Percentiles rank a stretch among this genome's conserved stretches.
Conservation (phyloP, 2,329 filamentous ascomycete genomes). For the Pseudogymnoascus sp. region DNA sequence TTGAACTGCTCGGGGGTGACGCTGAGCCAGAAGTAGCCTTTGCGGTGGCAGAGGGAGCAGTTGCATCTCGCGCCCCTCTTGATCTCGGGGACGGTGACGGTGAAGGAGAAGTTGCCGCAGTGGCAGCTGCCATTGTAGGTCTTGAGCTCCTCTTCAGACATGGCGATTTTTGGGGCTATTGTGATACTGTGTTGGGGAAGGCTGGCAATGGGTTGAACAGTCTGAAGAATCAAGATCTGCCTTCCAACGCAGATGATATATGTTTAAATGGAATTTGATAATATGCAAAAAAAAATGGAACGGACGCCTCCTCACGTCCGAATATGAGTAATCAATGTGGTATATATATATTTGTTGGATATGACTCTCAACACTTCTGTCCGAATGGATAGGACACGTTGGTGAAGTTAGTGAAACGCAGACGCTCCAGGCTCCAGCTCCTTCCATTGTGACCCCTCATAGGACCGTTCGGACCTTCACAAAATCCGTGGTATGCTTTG, state of each 20-base stretch:
- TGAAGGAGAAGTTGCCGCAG: neutral
- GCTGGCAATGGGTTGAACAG: neutral
- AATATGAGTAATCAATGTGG: neutral
- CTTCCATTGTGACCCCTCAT: neutral
- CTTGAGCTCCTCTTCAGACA: constrained; percentile 2
- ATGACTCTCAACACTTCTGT: neutral
- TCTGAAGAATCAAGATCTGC: neutral
- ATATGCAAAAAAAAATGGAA: neutral
- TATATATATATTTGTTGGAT: neutral
- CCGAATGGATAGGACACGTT: neutral
- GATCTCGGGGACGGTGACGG: neutral
- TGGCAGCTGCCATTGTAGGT: constrained; percentile 2
- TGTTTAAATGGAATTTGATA: neutral
- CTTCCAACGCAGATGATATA: neutral
- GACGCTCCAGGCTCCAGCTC: neutral
- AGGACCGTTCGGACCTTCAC: neutral
- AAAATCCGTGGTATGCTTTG: neutral
- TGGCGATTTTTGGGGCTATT: neutral
- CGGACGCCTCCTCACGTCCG: neutral
- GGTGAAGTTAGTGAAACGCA: neutral
- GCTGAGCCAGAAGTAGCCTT: neutral
- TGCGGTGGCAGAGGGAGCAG: constrained; percentile 3
- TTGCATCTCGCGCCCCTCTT: neutral
- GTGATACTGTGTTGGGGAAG: neutral
- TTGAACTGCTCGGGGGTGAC: neutral